Conservation (phyloP, 2,329 filamentous ascomycete species). For the Penicillium fuscoglaucum region DNA sequence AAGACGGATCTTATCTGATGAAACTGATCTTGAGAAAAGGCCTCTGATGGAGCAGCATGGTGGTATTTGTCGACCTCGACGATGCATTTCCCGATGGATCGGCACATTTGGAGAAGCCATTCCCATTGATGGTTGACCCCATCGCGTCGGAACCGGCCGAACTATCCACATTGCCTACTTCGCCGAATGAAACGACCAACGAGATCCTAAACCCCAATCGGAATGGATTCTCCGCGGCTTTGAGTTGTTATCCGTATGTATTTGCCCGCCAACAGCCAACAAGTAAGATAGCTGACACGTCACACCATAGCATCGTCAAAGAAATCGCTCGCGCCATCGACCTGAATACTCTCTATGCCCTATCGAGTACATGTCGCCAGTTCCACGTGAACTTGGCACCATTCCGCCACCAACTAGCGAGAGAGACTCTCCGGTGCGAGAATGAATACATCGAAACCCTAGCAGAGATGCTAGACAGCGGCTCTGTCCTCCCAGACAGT, state of each 20-base stretch:
- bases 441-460: constrained; percentile 61
- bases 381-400: constrained; percentile 76
- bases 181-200: constrained; percentile 8
- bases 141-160: constrained; percentile 15
- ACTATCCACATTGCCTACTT: constrained; percentile 14
- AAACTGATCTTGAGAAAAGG: constrained; percentile 18
- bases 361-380: constrained; percentile 78
- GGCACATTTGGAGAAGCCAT: constrained; percentile 20
- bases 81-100: constrained; percentile 35
- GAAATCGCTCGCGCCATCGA: constrained; percentile 77
- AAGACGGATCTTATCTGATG: constrained; percentile 26
- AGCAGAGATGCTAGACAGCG: constrained; percentile 45
- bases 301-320: constrained; percentile 65
- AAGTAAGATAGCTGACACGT: constrained; percentile 16
- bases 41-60: constrained; percentile 43
- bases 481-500: constrained; percentile 34
- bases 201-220: constrained; percentile 21
- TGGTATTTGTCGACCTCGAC: constrained; percentile 51
- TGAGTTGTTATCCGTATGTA: constrained; percentile 53
- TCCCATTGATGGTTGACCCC: constrained; percentile 18
- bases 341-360: constrained; percentile 79
- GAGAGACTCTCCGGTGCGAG: constrained; percentile 74
- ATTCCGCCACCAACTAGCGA: constrained; percentile 71
- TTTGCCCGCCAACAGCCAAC: constrained; percentile 14
- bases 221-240: constrained; percentile 43